These are phyloP conservation scores for Dittrichia graveolens DNA, from an alignment of 129 eudicot species.

Conservation along the genomic window DNA sequence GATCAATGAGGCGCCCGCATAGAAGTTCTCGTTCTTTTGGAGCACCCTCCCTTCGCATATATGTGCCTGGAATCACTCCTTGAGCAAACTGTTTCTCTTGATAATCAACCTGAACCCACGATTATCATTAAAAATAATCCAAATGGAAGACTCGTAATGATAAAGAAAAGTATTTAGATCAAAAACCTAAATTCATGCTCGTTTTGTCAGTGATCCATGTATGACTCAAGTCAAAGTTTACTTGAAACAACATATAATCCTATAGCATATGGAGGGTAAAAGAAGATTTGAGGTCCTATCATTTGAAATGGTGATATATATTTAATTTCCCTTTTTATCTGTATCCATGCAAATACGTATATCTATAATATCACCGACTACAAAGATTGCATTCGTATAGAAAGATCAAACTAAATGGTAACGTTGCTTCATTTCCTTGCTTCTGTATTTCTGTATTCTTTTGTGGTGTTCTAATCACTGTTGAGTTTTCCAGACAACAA, in stretches of 20 bases:
- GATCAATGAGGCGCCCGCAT: conserved; percentile 91
- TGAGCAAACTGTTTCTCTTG: conserved; percentile 99
- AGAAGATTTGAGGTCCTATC: background rate
- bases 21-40: conserved; percentile 93
- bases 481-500: background rate
- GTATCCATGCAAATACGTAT: background rate
- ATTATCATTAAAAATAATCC: background rate
- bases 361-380: background rate
- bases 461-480: background rate
- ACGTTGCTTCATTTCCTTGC: background rate
- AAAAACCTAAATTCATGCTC: background rate
- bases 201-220: conserved; percentile 1
- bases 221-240: background rate
- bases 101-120: conserved; percentile 74
- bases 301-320: background rate
- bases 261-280: background rate
- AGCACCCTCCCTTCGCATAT: conserved; percentile 97
- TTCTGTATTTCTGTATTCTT: background rate
- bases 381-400: background rate
- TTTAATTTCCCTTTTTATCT: background rate
- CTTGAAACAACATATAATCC: background rate
- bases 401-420: background rate
- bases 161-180: background rate
- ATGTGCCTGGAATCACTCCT: conserved; percentile 89
- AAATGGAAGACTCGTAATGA: background rate